phyloP scores from a whole-genome alignment of 495 filamentous ascomycete species.

The Xylaria scruposa region DNA sequence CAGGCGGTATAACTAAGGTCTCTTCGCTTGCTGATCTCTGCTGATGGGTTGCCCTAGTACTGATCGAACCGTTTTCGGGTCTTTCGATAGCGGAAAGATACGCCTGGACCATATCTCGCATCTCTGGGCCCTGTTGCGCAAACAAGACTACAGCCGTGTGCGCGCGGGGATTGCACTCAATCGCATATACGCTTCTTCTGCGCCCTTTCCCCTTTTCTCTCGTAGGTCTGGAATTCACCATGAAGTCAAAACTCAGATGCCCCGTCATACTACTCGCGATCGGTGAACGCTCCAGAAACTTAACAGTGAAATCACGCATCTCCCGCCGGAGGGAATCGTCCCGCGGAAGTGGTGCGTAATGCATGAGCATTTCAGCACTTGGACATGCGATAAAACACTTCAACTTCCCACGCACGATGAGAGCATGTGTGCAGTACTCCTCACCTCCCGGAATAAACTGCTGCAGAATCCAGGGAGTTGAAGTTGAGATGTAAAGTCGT shows the following conservation, averaged over 20 bases:
- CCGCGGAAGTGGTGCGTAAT: constrained; percentile 63
- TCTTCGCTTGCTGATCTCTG: background rate
- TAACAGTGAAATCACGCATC: constrained; percentile 66
- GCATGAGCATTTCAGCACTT: constrained; percentile 63
- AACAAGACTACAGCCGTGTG: constrained; percentile 67
- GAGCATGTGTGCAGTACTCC: constrained; percentile 73
- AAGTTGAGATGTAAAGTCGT: constrained; percentile 57
- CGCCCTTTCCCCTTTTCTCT: constrained; percentile 18
- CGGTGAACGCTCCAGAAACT: constrained; percentile 58
- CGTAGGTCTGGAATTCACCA: constrained; percentile 52
- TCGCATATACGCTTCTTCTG: constrained; percentile 55
- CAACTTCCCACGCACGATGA: constrained; percentile 66
- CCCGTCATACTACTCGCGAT: constrained; percentile 59
- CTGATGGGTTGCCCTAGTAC: constrained; percentile 12
- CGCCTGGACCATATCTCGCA: constrained; percentile 41
- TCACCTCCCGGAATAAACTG: constrained; percentile 64
- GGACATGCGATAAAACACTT: constrained; percentile 70
- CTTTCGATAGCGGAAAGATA: constrained; percentile 47
- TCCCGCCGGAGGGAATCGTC: constrained; percentile 60
- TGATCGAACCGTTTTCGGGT: constrained; percentile 22
- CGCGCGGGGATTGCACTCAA: constrained; percentile 68
- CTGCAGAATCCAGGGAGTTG: constrained; percentile 71
- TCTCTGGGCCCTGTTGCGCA: constrained; percentile 36
- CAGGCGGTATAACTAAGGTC: constrained; percentile 38
- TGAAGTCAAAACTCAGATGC: constrained; percentile 71